Evolutionary conservation across 2,329 filamentous ascomycete genomes (phyloP), one percentile per base, ranked within the genome.

Genomic region (Thielaviopsis musarum): DNA sequence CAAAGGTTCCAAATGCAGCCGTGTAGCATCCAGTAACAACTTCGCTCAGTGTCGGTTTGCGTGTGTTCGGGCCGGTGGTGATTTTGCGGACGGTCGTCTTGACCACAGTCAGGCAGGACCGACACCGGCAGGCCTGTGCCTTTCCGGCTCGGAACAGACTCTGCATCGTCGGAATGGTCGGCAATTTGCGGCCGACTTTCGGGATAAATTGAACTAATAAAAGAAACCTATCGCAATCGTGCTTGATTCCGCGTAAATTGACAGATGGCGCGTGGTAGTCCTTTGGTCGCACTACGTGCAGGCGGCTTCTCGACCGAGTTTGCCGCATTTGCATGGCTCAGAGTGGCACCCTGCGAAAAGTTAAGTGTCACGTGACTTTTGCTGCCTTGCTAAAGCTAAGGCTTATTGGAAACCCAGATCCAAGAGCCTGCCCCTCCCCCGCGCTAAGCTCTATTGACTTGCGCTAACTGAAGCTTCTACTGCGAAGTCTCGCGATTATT

Each of bases 11-110:
- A 65, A 87, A 79, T 58, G 85, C 77, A 38, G 82, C 80, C 26
- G 84, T 84, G 66, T 87, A 88, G 67, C 78, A 79, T 48, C 84
- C 79, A 24, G 84, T 87, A 66, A 84, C 75, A 62, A 83, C 63
- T 70, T 82, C 73, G 69, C 76, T 71, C 66, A 75, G 69, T 49
- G 73, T 74, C 52, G 76, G 69, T 64, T 76, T 77, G 58, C 77
- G 76, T 65, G 74, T 75, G 57, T 75, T 68, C 34, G 75, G 71
- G 22, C 74, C 71, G 49, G 75, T 76, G 52, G 79, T 76, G 26
- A 60, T 55, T 15, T 62, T 59, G 17, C 62, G 61, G 19, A 63
- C 58, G 75, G 69, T 66, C 75, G 76, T 60, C 77, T 76, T 72
- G 60, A 77, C 67, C 57, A 73, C 71, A 59, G 77, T 75, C 58